These are phyloP conservation scores for Leccinellum rugosiceps DNA, from an alignment of 768 basidiomycete genomes.

Conservation along the genomic window DNA sequence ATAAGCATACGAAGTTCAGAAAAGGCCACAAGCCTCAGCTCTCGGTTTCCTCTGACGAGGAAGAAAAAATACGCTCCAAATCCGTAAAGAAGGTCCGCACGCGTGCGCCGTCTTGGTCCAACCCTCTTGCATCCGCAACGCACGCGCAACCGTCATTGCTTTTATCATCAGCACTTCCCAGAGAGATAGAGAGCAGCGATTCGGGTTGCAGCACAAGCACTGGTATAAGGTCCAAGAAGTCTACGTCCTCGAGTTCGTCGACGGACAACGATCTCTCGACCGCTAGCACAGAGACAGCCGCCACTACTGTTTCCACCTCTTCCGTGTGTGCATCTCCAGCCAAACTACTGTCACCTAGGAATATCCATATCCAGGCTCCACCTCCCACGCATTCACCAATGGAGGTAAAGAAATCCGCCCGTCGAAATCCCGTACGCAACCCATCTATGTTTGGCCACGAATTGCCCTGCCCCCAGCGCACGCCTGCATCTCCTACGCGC, in stretches of 20 bases:
- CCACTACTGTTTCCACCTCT: slow-evolving; percentile 24
- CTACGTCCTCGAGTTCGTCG: slow-evolving; percentile 28
- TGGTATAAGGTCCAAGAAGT: slow-evolving; percentile 22
- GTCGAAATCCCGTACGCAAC: slow-evolving; percentile 51
- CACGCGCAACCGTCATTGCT: slow-evolving; percentile 22
- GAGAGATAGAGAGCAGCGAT: slow-evolving; percentile 10
- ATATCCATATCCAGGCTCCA: slow-evolving; percentile 18
- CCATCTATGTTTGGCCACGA: slow-evolving; percentile 69
- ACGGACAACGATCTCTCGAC: slow-evolving; percentile 35
- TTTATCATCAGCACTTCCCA: slow-evolving; percentile 18
- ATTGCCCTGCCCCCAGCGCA: slow-evolving; percentile 46
- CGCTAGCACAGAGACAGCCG: slow-evolving; percentile 29
- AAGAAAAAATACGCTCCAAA: slow-evolving; percentile 60
- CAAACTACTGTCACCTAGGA: slow-evolving; percentile 24
- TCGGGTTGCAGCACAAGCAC: slow-evolving; percentile 18
- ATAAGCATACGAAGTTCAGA: slow-evolving; percentile 19
- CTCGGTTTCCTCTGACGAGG: slow-evolving; percentile 71
- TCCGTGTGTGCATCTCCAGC: slow-evolving; percentile 17
- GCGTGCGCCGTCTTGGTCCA: slow-evolving; percentile 33
- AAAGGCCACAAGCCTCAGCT: slow-evolving; percentile 38
- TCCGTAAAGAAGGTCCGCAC: slow-evolving; percentile 61
- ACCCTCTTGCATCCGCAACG: slow-evolving; percentile 21
- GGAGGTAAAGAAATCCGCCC: slow-evolving; percentile 30
- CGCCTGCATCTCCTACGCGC: slow-evolving; percentile 30
- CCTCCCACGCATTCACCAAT: slow-evolving; percentile 13